Conservation (phyloP, 2,329 filamentous ascomycete species). For the Cryoendolithus antarcticus region DNA sequence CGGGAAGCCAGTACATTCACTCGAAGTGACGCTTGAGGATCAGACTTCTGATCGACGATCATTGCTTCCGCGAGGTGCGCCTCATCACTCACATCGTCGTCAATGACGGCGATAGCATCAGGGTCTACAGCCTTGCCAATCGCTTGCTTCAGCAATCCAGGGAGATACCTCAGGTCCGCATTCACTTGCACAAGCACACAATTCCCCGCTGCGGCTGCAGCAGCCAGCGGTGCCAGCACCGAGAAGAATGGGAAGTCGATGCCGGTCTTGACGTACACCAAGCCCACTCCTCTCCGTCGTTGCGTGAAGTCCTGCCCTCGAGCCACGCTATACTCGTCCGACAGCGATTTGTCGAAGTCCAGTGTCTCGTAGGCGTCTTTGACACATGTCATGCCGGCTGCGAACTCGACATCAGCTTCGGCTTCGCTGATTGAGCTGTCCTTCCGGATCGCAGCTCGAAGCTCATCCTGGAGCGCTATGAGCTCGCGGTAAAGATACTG, state of each 20-base stretch:
- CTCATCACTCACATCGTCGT: conserved; percentile 19
- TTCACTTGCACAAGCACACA: conserved; percentile 39
- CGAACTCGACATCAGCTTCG: conserved; percentile 32
- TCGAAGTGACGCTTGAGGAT: conserved; percentile 4
- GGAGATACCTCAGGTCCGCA: conserved; percentile 23
- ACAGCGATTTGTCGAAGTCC: conserved; percentile 25
- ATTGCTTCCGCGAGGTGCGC: conserved; percentile 16
- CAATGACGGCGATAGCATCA: conserved; percentile 37
- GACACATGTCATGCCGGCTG: conserved; percentile 28
- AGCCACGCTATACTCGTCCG: conserved; percentile 32
- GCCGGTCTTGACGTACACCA: conserved; percentile 38
- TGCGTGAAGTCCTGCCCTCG: conserved; percentile 27
- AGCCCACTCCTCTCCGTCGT: conserved; percentile 26
- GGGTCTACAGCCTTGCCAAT: conserved; percentile 31
- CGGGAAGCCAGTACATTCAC: conserved; percentile 25
- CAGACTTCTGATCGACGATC: conserved; percentile 24
- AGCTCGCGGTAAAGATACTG: conserved; percentile 30
- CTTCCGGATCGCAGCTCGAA: conserved; percentile 29
- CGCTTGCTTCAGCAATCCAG: conserved; percentile 26
- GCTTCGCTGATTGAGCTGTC: conserved; percentile 25
- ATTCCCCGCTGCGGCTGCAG: conserved; percentile 40
- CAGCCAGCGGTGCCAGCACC: conserved; percentile 30
- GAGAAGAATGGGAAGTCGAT: conserved; percentile 39
- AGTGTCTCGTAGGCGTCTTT: conserved; percentile 29
- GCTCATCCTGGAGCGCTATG: conserved; percentile 21